Base-by-base conservation (phyloP, 768 basidiomycete genomes). In the Tylopilus balloui region DNA sequence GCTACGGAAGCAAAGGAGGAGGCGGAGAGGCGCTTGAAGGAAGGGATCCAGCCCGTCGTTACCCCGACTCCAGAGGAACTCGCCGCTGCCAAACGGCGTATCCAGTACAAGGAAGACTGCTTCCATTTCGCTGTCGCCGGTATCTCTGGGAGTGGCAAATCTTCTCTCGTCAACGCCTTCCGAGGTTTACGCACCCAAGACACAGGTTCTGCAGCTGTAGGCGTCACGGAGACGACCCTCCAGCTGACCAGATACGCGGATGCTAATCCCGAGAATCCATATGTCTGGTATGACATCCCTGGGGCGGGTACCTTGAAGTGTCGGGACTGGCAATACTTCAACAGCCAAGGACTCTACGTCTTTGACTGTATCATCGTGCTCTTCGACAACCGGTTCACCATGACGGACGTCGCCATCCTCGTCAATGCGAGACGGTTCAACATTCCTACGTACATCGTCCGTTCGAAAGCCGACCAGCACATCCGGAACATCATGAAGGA, bases 121-220 rank as follows among this genome's bases (percentile, higher is more conserved):
- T 67, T 67, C 34, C 69, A 72, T 32, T 63, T 71, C 42, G 70
- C 66, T 2, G 37, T 71, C 42, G 67, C 66, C 9, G 70, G 70
- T 1, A 31, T 63, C 28, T 57, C 67, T 2, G 69, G 68, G 6
- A 62, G 66, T n/a, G 69, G 70, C 32, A 71, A 71, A 47, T 71
- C 70, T 1, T 70, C 70, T 9, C 57, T 71, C 7, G 61, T 71
- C 17, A 70, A 71, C 48, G 61, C 70, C 3, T 60, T 71, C 39
- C 67, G 70, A 5, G 68, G 70, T 9, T 28, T 71, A 31, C 53
- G 50, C 10, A 62, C 53, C 43, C 39, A 41, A 25, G 57, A 62
- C 1, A 19, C 46, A 0, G 51, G 54, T 39, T 48, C 52, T 20
- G 60, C 57, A 1, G 57, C 60, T 14, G 56, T 55, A 1, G 60